phyloP scores from a whole-genome alignment of 2,329 filamentous ascomycete genomes.

The Pestalotiopsis sp. region DNA sequence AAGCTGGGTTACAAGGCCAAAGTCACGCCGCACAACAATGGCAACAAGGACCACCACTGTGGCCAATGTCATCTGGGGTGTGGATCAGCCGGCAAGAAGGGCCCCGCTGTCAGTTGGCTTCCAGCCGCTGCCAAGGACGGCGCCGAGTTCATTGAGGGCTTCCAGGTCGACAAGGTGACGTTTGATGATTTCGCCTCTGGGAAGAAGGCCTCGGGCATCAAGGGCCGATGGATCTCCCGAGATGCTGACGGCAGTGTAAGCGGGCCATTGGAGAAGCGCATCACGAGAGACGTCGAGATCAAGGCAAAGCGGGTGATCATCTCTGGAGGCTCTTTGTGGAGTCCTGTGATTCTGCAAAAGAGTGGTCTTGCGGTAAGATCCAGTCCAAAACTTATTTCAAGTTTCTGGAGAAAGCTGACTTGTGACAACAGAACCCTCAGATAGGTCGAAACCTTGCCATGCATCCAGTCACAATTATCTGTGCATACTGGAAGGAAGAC shows the following conservation, averaged over 20 bases:
- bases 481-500: slow-evolving; percentile 67
- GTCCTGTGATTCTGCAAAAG: slow-evolving; percentile 72
- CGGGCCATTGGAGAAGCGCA: slow-evolving; percentile 47
- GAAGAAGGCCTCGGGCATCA: slow-evolving; percentile 15
- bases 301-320: slow-evolving; percentile 78
- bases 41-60: slow-evolving; percentile 64
- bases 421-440: slow-evolving; percentile 63
- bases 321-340: slow-evolving; percentile 73
- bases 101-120: slow-evolving; percentile 68
- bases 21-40: slow-evolving; percentile 70
- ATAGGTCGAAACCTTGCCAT: slow-evolving; percentile 80
- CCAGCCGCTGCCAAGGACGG: slow-evolving; percentile 69
- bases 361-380: slow-evolving; percentile 68
- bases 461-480: slow-evolving; percentile 68
- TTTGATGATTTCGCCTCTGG: slow-evolving; percentile 55
- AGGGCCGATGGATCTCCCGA: slow-evolving; percentile 51
- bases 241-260: slow-evolving; percentile 61
- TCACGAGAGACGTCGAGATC: slow-evolving; percentile 65
- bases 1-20: slow-evolving; percentile 67
- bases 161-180: slow-evolving; percentile 59
- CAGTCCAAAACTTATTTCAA: neutral
- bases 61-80: slow-evolving; percentile 46
- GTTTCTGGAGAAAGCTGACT: slow-evolving; percentile 16
- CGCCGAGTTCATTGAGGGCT: slow-evolving; percentile 70
- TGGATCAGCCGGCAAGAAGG: slow-evolving; percentile 65